Percentiles rank a stretch among this genome's conserved stretches.
Evolutionary conservation across 2,329 filamentous ascomycete genomes (phyloP).

Genomic region (Aspergillus pseudoterreus): DNA sequence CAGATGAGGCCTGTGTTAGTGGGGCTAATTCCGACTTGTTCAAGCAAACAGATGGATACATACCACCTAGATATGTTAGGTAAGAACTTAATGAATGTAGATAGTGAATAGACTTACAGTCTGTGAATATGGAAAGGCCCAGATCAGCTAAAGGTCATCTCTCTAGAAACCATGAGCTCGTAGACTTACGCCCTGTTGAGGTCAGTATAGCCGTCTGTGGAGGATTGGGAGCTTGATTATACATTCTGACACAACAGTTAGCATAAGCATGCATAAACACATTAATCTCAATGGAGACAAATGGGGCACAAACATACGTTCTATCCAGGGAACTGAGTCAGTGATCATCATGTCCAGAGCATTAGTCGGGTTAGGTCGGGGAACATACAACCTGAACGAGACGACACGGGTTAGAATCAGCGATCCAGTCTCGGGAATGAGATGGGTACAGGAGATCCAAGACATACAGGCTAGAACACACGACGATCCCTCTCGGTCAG

Average conservation of each 20-base stretch:
- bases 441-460: not conserved
- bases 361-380: not conserved
- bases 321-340: not conserved
- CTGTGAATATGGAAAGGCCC: not conserved
- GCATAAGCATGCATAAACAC: too few relatives aligned
- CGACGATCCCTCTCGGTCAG: not conserved
- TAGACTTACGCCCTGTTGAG: constrained; percentile 8
- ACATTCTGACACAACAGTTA: not conserved
- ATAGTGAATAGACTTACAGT: constrained; percentile 7
- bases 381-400: not conserved
- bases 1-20: constrained; percentile 2
- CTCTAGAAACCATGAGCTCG: too few relatives aligned
- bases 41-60: not conserved
- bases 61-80: constrained; percentile 13
- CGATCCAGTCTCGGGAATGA: not conserved
- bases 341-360: not conserved
- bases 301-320: not conserved
- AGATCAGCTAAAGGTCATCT: not conserved
- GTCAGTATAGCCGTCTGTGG: not conserved
- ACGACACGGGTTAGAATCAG: not conserved
- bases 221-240: not conserved
- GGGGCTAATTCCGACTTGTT: not conserved
- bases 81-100: not conserved
- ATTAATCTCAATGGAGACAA: not conserved
- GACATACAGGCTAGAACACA: not conserved